Percentiles rank a stretch among this genome's conserved stretches.
phyloP scores from a whole-genome alignment of 2,329 filamentous ascomycete species.

The Fusarium tupiense region DNA sequence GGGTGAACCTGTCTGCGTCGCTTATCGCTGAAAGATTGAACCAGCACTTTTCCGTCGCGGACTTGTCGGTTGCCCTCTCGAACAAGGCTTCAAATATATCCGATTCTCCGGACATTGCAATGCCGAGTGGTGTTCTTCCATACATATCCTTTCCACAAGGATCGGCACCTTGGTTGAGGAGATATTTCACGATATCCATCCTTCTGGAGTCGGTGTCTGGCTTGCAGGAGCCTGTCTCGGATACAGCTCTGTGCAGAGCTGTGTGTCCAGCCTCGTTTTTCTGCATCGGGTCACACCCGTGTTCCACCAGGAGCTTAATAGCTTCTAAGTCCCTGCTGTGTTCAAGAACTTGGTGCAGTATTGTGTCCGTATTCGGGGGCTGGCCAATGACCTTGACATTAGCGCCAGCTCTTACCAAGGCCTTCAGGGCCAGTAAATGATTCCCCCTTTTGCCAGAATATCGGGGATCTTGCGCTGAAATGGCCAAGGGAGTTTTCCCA shows the following conservation, averaged over 20 bases:
- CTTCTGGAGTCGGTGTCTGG: neutral
- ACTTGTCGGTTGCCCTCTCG: neutral
- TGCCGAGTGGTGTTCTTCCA: neutral
- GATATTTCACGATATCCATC: constrained; percentile 10
- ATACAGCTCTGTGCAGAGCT: neutral
- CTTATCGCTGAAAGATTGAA: neutral
- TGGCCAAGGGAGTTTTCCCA: constrained; percentile 4
- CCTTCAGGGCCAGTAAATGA: neutral
- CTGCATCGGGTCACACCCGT: constrained; percentile 22
- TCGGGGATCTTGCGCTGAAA: neutral
- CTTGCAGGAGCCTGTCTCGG: too few species aligned
- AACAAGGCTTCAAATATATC: constrained; percentile 16
- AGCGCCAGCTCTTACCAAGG: constrained; percentile 19
- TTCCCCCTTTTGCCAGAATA: neutral
- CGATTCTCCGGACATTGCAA: neutral
- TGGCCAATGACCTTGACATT: neutral
- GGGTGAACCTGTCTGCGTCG: neutral
- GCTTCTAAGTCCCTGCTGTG: neutral
- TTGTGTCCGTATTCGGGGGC: neutral
- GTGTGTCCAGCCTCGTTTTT: neutral
- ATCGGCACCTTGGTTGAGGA: constrained; percentile 29
- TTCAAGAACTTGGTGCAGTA: constrained; percentile 2
- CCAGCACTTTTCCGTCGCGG: constrained; percentile 11
- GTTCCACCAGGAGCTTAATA: constrained; percentile 21
- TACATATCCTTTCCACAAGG: neutral